These are phyloP conservation scores for Vanrija sp. DNA, from an alignment of 1,284 basidiomycete species.

Conservation along the genomic window DNA sequence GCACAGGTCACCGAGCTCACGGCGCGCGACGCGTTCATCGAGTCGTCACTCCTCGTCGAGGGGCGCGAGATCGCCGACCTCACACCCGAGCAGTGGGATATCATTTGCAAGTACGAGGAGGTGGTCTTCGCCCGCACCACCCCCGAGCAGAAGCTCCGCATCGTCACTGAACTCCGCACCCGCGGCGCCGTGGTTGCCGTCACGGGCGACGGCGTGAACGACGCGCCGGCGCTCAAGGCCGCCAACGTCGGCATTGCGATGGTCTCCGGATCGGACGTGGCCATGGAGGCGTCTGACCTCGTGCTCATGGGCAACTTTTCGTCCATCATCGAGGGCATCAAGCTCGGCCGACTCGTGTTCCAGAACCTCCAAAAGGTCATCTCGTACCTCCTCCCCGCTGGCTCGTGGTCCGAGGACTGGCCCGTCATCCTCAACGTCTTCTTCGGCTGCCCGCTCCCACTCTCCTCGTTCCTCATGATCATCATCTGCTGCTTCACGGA, in stretches of 20 bases:
- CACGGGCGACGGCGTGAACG: conserved; percentile 68
- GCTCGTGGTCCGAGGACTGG: conserved; percentile 63
- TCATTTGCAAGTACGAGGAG: conserved; percentile 58
- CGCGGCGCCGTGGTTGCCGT: conserved; percentile 57
- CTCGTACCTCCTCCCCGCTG: conserved; percentile 46
- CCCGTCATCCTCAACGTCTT: conserved; percentile 59
- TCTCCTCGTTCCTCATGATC: conserved; percentile 55
- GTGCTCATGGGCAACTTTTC: conserved; percentile 45
- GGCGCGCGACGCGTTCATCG: neutral
- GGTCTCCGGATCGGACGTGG: conserved; percentile 50
- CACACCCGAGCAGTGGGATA: conserved; percentile 54
- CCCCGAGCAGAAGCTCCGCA: conserved; percentile 67
- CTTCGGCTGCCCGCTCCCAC: conserved; percentile 54
- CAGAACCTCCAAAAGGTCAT: conserved; percentile 60
- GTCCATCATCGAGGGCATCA: conserved; percentile 49
- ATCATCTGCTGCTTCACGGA: conserved; percentile 31
- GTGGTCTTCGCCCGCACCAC: conserved; percentile 70
- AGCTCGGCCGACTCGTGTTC: conserved; percentile 62
- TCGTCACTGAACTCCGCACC: conserved; percentile 61
- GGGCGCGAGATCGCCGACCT: conserved; percentile 56
- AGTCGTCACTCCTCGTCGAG: conserved; percentile 53
- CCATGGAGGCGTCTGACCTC: conserved; percentile 48
- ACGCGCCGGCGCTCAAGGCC: conserved; percentile 58
- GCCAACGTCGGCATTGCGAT: conserved; percentile 54
- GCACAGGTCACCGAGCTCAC: conserved; percentile 16